A percentile compares a stretch with the other conserved stretches of the same genome.
Conservation (phyloP, 208 protist genomes). For the Trypanosomatidae sp. region DNA sequence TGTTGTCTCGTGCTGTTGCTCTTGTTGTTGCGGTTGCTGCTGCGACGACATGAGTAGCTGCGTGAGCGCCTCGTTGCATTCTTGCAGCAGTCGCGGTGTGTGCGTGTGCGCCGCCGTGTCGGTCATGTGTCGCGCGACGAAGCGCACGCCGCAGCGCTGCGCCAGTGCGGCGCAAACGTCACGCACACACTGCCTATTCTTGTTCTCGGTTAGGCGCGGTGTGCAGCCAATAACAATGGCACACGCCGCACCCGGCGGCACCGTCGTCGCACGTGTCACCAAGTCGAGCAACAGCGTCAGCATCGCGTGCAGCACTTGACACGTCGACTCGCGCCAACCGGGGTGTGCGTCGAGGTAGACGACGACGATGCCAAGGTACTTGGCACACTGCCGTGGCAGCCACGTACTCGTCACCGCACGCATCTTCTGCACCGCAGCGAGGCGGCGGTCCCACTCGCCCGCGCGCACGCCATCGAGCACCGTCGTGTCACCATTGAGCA, state of each 20-base stretch:
- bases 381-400: constrained; percentile 22
- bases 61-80: constrained; percentile 53
- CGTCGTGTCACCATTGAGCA: constrained; percentile 31
- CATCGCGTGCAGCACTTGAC: constrained; percentile 57
- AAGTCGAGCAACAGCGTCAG: constrained; percentile 19
- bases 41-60: constrained; percentile 8
- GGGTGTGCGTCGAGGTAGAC: constrained; percentile 55
- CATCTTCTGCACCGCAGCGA: constrained; percentile 48
- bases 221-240: constrained; percentile 52
- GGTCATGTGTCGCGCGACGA: constrained; percentile 63
- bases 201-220: constrained; percentile 50
- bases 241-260: constrained; percentile 43
- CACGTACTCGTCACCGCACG: constrained; percentile 30
- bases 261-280: constrained; percentile 12
- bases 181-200: constrained; percentile 32
- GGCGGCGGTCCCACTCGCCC: constrained; percentile 56
- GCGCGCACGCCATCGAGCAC: constrained; percentile 50
- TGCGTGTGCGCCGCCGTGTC: constrained; percentile 21
- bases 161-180: constrained; percentile 27
- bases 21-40: neutral
- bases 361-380: constrained; percentile 33
- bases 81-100: constrained; percentile 57
- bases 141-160: constrained; percentile 23
- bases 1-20: neutral
- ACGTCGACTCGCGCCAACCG: constrained; percentile 55